Evolutionary conservation across 2,329 filamentous ascomycete genomes (phyloP), one percentile per base, ranked within the genome.

Genomic region (Colletotrichum sp.): DNA sequence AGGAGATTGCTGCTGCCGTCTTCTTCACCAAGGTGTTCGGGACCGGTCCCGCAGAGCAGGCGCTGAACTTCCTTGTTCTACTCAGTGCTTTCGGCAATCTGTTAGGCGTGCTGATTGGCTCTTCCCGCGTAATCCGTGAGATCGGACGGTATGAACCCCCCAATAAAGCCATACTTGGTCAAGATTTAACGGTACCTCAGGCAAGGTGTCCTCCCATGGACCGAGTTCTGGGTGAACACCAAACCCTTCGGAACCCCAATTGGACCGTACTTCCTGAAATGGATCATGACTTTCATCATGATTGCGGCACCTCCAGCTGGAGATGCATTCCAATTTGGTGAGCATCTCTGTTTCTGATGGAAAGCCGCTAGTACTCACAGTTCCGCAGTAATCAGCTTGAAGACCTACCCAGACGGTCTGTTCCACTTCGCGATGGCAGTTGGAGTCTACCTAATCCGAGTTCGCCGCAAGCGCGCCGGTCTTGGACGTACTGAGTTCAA

Each of bases 211-310:
- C 84, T 93, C 2, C 91, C 92, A 0, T 92, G 82, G n/a, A 87
- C 91, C 1, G 82, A 82, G 1, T 90, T 93, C 76, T 94, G 92
- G 92, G 91, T 90, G 0, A 91, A 90, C 0, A 93, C 91, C 0
- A 87, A 86, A 69, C 92, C 92, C 0, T 93, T 93, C 72, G 92
- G 91, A 3, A 94, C 92, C 0, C 91, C 92, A 0, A 79, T 92
- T 0, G 91, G 90, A 0, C 91, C 92, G 0, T 92, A 92, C 76
- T 71, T 88, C 3, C 78, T 93, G 4, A 91, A 92, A 79, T 93
- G 90, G 89, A 78, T 79, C 1, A 81, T 92, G 72, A 93, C 92
- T 0, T 80, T 90, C 3, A 78, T 93, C 59, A 91, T 93, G 89
- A 92, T 93, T 36, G 80, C 91, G 0, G 90, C 89, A 0, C 88